phyloP scores from a whole-genome alignment of 108 stramenopile genomes.

The Schizochytrium sp. region DNA sequence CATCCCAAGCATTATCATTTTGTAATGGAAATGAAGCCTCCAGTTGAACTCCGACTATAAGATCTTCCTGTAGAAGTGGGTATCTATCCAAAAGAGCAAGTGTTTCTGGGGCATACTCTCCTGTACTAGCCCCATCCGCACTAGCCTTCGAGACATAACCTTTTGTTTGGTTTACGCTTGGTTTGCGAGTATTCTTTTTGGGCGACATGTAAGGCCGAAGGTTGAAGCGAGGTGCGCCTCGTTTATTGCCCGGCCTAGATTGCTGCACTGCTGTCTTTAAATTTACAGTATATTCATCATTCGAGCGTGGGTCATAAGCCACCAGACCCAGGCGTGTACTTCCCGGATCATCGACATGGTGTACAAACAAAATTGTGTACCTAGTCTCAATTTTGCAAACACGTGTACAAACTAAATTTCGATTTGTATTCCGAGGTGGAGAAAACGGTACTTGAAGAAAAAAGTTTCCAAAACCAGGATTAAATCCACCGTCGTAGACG shows the following conservation, averaged over 20 bases:
- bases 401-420: slow-evolving; percentile 11
- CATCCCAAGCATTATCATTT: slow-evolving; percentile 43
- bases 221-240: neutral
- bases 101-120: neutral
- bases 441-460: neutral
- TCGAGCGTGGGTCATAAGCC: slow-evolving; percentile 55
- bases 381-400: slow-evolving; percentile 4
- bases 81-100: neutral
- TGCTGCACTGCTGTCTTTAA: neutral
- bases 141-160: no score
- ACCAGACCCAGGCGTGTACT: neutral
- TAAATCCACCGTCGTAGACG: neutral
- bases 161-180: no score
- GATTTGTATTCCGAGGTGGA: neutral
- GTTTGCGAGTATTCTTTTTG: neutral
- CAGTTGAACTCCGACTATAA: neutral
- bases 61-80: neutral
- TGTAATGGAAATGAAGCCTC: neutral
- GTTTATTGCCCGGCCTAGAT: neutral
- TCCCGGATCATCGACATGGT: neutral
- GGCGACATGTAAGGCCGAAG: neutral
- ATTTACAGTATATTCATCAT: neutral
- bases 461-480: slow-evolving; percentile 1
- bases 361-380: slow-evolving; percentile 32
- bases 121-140: neutral